A percentile compares a stretch with the other conserved stretches of the same genome.
These are phyloP conservation scores for Botrytis hyacinthi DNA, from an alignment of 2,329 filamentous ascomycete species.

Conservation along the genomic window DNA sequence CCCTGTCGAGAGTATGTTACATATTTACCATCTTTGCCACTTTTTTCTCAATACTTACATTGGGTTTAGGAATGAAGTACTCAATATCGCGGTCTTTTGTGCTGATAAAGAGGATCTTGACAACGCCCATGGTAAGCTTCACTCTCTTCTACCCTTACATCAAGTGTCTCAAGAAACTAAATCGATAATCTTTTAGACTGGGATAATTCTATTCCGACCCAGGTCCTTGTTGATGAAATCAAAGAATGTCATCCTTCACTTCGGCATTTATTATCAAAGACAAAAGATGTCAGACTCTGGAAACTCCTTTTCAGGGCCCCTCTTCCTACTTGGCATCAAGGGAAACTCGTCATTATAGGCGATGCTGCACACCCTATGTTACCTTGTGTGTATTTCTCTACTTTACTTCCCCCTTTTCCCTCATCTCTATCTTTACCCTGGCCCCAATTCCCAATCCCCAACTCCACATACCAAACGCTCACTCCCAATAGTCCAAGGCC, in stretches of 20 bases:
- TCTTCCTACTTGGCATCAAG: slow-evolving; percentile 51
- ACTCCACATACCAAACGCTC: too few species aligned
- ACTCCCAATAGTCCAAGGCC: slow-evolving; percentile 48
- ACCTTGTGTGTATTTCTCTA: slow-evolving; percentile 41
- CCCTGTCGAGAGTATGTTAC: slow-evolving; percentile 46
- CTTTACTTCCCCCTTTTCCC: neutral
- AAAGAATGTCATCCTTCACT: slow-evolving; percentile 33
- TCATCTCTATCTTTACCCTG: too few species aligned
- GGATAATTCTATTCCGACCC: neutral
- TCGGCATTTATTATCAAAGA: neutral
- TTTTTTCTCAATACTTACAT: slow-evolving; percentile 18
- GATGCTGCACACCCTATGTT: slow-evolving; percentile 69
- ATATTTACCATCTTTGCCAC: slow-evolving; percentile 42
- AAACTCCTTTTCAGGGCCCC: slow-evolving; percentile 34
- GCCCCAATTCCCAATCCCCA: too few species aligned
- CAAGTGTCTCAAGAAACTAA: neutral
- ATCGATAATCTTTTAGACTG: neutral
- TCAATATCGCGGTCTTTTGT: slow-evolving; percentile 26
- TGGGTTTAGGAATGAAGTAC: slow-evolving; percentile 24
- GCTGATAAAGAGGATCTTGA: slow-evolving; percentile 21
- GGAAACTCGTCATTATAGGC: slow-evolving; percentile 57
- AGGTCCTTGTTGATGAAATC: neutral
- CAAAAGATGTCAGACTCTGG: slow-evolving; percentile 18
- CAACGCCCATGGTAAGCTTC: neutral
- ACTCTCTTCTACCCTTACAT: neutral